Evolutionary conservation across 306 rosid genomes (phyloP).

Genomic region (Vicia villosa): DNA sequence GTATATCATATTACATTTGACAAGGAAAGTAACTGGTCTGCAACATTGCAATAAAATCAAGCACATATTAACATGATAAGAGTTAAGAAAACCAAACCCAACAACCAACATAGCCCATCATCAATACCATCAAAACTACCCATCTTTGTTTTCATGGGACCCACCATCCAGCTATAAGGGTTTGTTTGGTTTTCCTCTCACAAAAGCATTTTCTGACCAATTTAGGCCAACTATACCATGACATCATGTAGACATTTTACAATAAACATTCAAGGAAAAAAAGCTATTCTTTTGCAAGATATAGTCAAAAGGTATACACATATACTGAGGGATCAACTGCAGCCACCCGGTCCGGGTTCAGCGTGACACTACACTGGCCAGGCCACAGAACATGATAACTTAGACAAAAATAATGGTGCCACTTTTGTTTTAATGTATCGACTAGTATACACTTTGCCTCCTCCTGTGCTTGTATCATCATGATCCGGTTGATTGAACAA

Average conservation of each 20-base stretch:
- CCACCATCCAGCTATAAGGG: conserved; percentile 61
- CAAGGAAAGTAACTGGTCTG: conserved; percentile 43
- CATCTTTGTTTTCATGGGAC: conserved; percentile 48
- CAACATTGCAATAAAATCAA: conserved; percentile 50
- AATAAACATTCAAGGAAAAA: conserved; percentile 48
- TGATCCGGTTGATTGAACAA: conserved; percentile 61
- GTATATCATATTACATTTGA: conserved; percentile 53
- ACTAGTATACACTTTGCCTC: conserved; percentile 45
- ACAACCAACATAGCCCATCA: conserved; percentile 45
- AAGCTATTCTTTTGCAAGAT: conserved; percentile 34
- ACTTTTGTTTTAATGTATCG: conserved; percentile 52
- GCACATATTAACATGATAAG: conserved; percentile 55
- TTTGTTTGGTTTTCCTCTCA: conserved; percentile 58
- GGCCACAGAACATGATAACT: conserved; percentile 49
- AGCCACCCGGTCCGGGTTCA: conserved; percentile 50
- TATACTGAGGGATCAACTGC: conserved; percentile 54
- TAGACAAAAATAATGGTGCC: conserved; percentile 60
- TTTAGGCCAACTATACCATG: conserved; percentile 63
- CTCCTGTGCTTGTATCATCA: conserved; percentile 48
- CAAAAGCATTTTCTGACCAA: conserved; percentile 54
- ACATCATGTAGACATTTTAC: conserved; percentile 77
- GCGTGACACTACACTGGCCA: conserved; percentile 45
- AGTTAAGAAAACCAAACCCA: conserved; percentile 47
- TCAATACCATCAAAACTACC: conserved; percentile 45
- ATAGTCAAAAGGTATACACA: conserved; percentile 38